phyloP scores from a whole-genome alignment of 2,329 filamentous ascomycete species.

The Apiospora phragmitis region DNA sequence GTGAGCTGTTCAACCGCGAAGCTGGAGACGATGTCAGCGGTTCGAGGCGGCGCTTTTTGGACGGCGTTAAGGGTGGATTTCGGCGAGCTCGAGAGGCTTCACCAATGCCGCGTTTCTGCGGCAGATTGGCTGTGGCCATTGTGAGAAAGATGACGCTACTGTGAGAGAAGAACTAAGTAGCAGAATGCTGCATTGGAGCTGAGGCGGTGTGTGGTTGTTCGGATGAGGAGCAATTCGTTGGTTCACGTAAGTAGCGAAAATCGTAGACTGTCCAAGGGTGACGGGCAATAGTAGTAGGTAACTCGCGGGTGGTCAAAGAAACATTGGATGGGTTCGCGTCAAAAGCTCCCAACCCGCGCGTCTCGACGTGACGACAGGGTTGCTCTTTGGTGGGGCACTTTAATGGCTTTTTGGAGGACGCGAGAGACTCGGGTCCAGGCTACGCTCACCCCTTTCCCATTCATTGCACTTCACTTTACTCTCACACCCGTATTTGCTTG shows the following conservation, averaged over 20 bases:
- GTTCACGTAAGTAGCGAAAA: not conserved
- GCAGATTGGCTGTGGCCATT: conserved; percentile 54
- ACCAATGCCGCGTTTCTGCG: conserved; percentile 73
- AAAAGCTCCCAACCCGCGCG: conserved; percentile 5
- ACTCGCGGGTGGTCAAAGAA: not conserved
- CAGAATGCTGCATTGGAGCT: conserved; percentile 2
- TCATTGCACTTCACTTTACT: not conserved
- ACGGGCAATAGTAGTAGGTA: not conserved
- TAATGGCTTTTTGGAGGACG: not conserved
- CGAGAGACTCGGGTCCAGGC: not conserved
- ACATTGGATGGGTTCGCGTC: not conserved
- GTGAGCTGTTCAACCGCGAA: conserved; percentile 61
- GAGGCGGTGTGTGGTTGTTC: not conserved
- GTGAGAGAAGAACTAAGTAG: not conserved
- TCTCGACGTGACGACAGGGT: conserved; percentile 5
- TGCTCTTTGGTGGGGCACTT: not conserved
- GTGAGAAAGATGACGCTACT: conserved; percentile 12
- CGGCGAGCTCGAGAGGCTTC: conserved; percentile 65
- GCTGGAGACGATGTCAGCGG: conserved; percentile 55
- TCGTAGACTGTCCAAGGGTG: not conserved
- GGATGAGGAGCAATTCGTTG: not conserved
- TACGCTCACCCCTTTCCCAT: not conserved
- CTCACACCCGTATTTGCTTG: not conserved
- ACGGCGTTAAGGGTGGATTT: conserved; percentile 59
- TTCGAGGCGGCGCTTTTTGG: conserved; percentile 80